Base-by-base conservation (phyloP, 2,329 filamentous ascomycete species). In the Pleurostoma richardsiae region DNA sequence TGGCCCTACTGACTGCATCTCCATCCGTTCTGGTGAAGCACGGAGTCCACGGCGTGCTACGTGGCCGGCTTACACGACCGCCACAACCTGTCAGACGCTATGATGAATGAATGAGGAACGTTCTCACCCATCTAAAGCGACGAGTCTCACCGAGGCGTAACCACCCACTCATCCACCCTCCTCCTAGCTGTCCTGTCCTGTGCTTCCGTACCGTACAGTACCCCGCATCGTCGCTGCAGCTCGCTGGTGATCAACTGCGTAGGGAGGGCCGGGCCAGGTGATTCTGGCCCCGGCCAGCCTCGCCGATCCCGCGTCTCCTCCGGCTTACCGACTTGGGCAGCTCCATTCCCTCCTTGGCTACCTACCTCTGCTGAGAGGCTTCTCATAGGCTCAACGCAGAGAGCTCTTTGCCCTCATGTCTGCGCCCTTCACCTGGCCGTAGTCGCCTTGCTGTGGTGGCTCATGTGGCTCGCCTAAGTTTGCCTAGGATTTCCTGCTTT, bases 201-300 rank as follows among this genome's bases (percentile, higher is more conserved):
- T 11, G 7, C 7, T 28, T 29, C 40, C 26, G 6, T 29, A 8
- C 10, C 40, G n/a, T 42, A 7, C n/a, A 42, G 6, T 28, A 28
- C 40, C 40, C 33, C n/a, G 8, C 33, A 36, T 19, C 19, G 2
- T 19, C 19, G 19, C 19, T 19, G 19, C 19, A 19, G 19, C 19
- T 19, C 19, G 19, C 19, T 19, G 19, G 19, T 2, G 19, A 19
- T 19, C 19, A 19, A 19, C 19, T 19, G 19, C 19, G 19, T 19
- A 19, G 19, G 19, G 19, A 19, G 19, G 29, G 41, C 10, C 28
- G 41, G 41, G 5, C 41, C 41, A 42, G 41, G 6, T 30, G 27
- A 10, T 42, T 42, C 41, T 42, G 41, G 41, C 41, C 41, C 10
- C 19, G 41, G 41, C 41, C 41, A 42, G 41, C 41, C 41, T 31